These are phyloP conservation scores for Pythium sp. DNA, from an alignment of 352 stramenopile species.

Conservation along the genomic window DNA sequence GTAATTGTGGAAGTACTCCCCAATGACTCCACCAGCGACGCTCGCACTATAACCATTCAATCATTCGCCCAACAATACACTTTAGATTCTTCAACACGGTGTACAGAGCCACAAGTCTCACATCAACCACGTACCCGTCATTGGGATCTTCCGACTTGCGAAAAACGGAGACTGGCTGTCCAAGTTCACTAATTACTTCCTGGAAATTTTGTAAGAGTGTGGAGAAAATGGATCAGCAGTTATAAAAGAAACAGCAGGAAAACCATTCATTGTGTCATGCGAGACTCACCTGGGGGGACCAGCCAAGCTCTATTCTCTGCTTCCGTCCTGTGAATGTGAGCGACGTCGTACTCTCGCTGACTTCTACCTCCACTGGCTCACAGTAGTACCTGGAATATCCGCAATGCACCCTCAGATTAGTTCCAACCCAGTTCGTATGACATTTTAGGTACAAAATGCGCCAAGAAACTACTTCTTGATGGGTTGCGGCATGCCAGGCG, in stretches of 20 bases:
- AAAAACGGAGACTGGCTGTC: slow-evolving; percentile 72
- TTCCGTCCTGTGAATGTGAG: slow-evolving; percentile 59
- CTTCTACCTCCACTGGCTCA: slow-evolving; percentile 59
- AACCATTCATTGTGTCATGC: neutral
- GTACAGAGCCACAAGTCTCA: neutral
- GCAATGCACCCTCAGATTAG: neutral
- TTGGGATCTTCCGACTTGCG: slow-evolving; percentile 73
- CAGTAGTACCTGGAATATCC: slow-evolving; percentile 59
- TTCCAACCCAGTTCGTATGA: neutral
- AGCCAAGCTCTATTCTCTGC: slow-evolving; percentile 70
- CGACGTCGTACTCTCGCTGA: slow-evolving; percentile 37
- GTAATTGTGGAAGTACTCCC: slow-evolving; percentile 88
- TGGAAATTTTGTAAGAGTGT: slow-evolving; percentile 7
- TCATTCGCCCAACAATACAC: neutral
- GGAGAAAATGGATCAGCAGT: neutral
- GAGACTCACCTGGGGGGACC: slow-evolving; percentile 62
- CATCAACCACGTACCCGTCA: slow-evolving; percentile 36
- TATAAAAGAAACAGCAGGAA: neutral
- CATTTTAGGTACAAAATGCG: neutral
- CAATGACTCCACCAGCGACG: slow-evolving; percentile 46
- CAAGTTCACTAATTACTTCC: slow-evolving; percentile 80
- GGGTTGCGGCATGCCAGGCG: slow-evolving; percentile 34
- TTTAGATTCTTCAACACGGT: neutral
- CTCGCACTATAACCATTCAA: slow-evolving; percentile 28
- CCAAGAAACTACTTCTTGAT: slow-evolving; percentile 41